Percentiles rank a stretch among this genome's conserved stretches.
These are phyloP conservation scores for Rhizophora apiculata DNA, from an alignment of 345 rosid genomes.

Conservation along the genomic window DNA sequence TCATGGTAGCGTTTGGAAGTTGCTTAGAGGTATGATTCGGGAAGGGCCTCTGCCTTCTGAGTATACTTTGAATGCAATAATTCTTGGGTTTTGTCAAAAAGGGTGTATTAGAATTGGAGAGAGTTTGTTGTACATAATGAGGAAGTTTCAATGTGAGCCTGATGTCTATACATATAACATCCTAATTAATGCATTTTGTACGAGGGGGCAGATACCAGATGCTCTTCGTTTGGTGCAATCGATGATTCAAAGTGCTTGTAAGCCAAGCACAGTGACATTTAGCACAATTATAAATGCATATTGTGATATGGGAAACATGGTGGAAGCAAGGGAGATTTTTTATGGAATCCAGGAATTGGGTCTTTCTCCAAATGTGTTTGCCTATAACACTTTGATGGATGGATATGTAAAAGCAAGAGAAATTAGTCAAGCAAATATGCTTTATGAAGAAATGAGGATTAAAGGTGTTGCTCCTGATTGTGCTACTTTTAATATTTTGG, in stretches of 20 bases:
- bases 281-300: slow-evolving; percentile 49
- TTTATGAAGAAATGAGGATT: slow-evolving; percentile 55
- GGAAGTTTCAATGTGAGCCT: slow-evolving; percentile 46
- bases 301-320: slow-evolving; percentile 55
- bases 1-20: slow-evolving; percentile 56
- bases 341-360: slow-evolving; percentile 41
- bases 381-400: slow-evolving; percentile 57
- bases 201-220: slow-evolving; percentile 35
- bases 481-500: slow-evolving; percentile 60
- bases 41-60: slow-evolving; percentile 53
- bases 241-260: slow-evolving; percentile 55
- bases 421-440: slow-evolving; percentile 45
- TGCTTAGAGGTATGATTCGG: slow-evolving; percentile 54
- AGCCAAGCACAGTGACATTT: slow-evolving; percentile 49
- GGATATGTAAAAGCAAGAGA: slow-evolving; percentile 69
- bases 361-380: slow-evolving; percentile 42
- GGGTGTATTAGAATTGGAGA: slow-evolving; percentile 43
- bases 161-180: slow-evolving; percentile 61
- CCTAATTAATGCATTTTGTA: slow-evolving; percentile 54
- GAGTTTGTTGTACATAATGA: slow-evolving; percentile 58
- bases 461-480: slow-evolving; percentile 57
- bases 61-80: slow-evolving; percentile 42
- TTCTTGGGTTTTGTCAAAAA: slow-evolving; percentile 59
- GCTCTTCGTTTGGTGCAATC: slow-evolving; percentile 45
- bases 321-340: slow-evolving; percentile 49